Evolutionary conservation across 2,329 filamentous ascomycete species (phyloP).

Genomic region (Ascochyta fabae): DNA sequence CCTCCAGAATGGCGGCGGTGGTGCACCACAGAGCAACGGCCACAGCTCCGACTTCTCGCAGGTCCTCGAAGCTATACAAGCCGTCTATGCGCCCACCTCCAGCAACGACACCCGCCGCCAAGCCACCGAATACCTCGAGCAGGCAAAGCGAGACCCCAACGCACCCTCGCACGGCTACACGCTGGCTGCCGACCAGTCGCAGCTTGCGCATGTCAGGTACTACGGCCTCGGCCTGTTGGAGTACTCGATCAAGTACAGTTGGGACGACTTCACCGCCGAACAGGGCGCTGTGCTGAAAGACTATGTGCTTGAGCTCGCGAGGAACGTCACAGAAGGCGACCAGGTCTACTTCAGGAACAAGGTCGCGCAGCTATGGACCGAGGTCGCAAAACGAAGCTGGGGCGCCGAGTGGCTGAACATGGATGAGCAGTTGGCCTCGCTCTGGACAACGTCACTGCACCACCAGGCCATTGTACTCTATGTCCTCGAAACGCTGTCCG

Average conservation of each 20-base stretch:
- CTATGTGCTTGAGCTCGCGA: constrained; percentile 81
- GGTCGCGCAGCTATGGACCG: constrained; percentile 91
- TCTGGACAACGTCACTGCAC: constrained; percentile 71
- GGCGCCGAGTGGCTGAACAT: constrained; percentile 92
- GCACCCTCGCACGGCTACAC: constrained; percentile 85
- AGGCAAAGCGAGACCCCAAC: constrained; percentile 77
- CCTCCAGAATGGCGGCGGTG: constrained; percentile 29
- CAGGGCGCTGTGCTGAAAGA: constrained; percentile 73
- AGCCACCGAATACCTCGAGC: constrained; percentile 84
- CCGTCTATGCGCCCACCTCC: constrained; percentile 83
- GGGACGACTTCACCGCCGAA: constrained; percentile 72
- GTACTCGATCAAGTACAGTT: constrained; percentile 84
- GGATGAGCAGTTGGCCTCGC: constrained; percentile 79
- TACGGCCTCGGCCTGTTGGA: constrained; percentile 93
- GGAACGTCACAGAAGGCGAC: constrained; percentile 73
- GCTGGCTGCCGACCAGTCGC: constrained; percentile 76
- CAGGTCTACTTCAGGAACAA: constrained; percentile 90
- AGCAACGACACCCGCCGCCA: constrained; percentile 81
- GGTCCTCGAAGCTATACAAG: constrained; percentile 83
- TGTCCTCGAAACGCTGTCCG: constrained; percentile 88
- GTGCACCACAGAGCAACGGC: constrained; percentile 26
- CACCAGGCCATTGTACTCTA: constrained; percentile 89
- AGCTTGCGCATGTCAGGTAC: constrained; percentile 84
- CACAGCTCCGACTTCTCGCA: constrained; percentile 58
- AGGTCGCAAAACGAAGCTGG: constrained; percentile 93